Evolutionary conservation across 768 basidiomycete genomes (phyloP).

Genomic region (Tulasnella sp.): DNA sequence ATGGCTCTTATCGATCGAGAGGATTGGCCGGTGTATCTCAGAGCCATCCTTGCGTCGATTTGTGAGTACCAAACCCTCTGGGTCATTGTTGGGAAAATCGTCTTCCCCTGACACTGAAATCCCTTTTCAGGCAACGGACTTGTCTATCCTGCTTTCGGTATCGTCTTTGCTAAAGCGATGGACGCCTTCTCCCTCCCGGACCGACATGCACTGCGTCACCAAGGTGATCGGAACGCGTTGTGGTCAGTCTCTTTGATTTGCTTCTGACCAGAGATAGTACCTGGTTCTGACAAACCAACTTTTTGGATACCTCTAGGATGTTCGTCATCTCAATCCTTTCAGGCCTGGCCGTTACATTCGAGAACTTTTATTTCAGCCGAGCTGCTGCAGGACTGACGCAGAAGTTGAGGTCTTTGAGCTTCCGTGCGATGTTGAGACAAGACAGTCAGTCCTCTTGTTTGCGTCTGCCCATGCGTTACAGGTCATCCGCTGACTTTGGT

Average conservation of each 20-base stretch:
- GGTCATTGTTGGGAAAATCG: background rate
- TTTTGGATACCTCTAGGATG: slow-evolving; percentile 39
- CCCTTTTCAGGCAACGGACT: slow-evolving; percentile 40
- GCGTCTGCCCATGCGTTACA: background rate
- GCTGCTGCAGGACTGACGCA: slow-evolving; percentile 63
- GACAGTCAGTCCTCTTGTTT: slow-evolving; percentile 54
- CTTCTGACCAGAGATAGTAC: background rate
- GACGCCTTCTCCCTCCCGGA: slow-evolving; percentile 26
- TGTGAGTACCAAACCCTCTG: slow-evolving; percentile 13
- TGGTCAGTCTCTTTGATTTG: slow-evolving; percentile 7
- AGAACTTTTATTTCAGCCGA: slow-evolving; percentile 61
- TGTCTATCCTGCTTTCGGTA: slow-evolving; percentile 64
- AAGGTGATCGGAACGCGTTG: slow-evolving; percentile 60
- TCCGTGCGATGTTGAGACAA: slow-evolving; percentile 77
- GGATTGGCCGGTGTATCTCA: slow-evolving; percentile 49
- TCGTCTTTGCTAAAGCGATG: slow-evolving; percentile 46
- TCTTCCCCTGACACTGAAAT: slow-evolving; percentile 26
- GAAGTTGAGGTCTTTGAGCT: slow-evolving; percentile 61
- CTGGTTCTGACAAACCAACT: slow-evolving; percentile 18
- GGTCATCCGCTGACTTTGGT: background rate
- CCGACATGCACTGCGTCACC: slow-evolving; percentile 38
- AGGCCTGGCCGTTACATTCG: slow-evolving; percentile 49
- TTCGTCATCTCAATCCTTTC: slow-evolving; percentile 74
- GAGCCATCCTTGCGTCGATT: slow-evolving; percentile 52
- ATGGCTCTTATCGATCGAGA: slow-evolving; percentile 57